Evolutionary conservation across 192 early-diverging fungal genomes (phyloP), one percentile per base, ranked within the genome.

Genomic region (Coemansia sp.): DNA sequence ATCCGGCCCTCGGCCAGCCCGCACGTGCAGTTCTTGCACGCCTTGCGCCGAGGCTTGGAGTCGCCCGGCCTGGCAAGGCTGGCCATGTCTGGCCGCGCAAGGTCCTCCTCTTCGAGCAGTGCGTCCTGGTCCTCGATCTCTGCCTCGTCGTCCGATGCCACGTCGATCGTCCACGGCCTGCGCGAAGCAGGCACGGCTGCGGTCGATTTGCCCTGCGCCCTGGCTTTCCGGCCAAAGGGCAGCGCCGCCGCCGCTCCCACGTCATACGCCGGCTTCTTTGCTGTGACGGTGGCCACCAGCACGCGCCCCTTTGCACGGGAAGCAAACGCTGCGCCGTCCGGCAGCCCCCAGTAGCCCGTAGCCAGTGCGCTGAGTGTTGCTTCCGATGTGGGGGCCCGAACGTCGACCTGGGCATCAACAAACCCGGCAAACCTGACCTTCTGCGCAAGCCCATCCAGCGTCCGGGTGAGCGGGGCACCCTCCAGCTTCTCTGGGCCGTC

Each of bases 11-110:
- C 86, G 10, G 91, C 91, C 33, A 84, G 81, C 6, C 96, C 93
- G 57, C 96, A 98, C 7, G 83, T 83, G 64, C 96, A 98, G 75
- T 95, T 92, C 77, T 98, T 98, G 80, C 96, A 98, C 14, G 94
- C 90, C 76, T 93, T 96, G 50, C 82, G 73, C 58, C 87, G 87
- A 23, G 86, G 75, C 64, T 77, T 79, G 67, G 82, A 85, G 37
- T 86, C 86, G 34, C 82, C 84, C 5, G 88, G 86, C 20, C 84
- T 78, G 17, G 71, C 56, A 30, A 86, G 66, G 35, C 75, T 57
- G 22, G 66, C 69, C 49, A 82, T 78, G 47, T 67, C 72, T 25
- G 89, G 89, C 47, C 85, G 85, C 27, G 80, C 61, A 38, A 85
- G 68, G 68, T 94, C 90, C 11, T 78, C 79, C 26, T 88, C 95